Evolutionary conservation across 2,329 filamentous ascomycete genomes (phyloP).

Genomic region (Aspergillus hiratsukae): DNA sequence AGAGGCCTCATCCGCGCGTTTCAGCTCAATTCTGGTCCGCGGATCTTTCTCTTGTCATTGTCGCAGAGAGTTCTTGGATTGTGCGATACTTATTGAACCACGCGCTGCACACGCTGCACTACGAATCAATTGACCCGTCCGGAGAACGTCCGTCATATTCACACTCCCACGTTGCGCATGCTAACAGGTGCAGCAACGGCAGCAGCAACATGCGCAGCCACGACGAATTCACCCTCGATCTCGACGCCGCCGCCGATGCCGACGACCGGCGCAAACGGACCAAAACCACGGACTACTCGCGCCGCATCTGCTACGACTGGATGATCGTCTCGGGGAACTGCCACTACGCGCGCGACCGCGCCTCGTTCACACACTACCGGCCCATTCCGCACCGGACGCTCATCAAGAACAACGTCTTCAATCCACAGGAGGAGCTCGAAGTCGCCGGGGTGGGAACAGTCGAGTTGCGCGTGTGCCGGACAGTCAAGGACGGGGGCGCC

Average conservation of each 20-base stretch:
- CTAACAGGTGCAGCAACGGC: not conserved
- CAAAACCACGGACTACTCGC: constrained; percentile 24
- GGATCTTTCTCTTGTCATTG: too few relatives aligned
- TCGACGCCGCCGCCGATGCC: not conserved
- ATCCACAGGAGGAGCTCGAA: constrained; percentile 18
- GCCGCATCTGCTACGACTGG: constrained; percentile 35
- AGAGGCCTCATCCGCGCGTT: not conserved
- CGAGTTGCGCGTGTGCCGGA: constrained; percentile 23
- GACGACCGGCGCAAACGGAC: constrained; percentile 9
- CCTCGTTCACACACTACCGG: constrained; percentile 28
- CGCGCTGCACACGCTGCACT: too few relatives aligned
- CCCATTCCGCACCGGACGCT: constrained; percentile 11
- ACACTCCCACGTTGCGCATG: not conserved
- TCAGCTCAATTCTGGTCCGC: not conserved
- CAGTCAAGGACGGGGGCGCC: constrained; percentile 14
- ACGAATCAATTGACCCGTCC: not conserved
- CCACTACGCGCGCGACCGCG: constrained; percentile 31
- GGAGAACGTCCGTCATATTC: not conserved
- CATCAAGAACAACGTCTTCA: constrained; percentile 20
- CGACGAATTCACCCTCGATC: constrained; percentile 6
- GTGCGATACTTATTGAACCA: not conserved
- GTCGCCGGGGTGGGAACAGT: constrained; percentile 32
- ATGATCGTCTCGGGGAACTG: constrained; percentile 26
- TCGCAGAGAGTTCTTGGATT: too few relatives aligned
- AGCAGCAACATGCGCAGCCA: constrained; percentile 4